phyloP scores from a whole-genome alignment of 306 rosid species.

The Abrus precatorius region DNA sequence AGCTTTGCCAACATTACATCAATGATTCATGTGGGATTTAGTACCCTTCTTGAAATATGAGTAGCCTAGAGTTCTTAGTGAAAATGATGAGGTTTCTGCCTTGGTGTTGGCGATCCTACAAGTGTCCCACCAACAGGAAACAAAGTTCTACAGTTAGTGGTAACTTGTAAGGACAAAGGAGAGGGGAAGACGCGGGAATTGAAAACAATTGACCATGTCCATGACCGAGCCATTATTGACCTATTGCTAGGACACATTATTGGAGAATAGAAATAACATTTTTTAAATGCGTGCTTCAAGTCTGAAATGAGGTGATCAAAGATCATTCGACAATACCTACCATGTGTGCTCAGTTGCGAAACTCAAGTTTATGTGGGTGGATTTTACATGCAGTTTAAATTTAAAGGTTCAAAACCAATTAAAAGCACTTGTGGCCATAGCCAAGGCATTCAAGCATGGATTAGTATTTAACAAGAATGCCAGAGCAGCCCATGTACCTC shows the following conservation, averaged over 20 bases:
- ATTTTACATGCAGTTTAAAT: neutral
- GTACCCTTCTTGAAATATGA: conserved; percentile 47
- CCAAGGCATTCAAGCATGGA: neutral
- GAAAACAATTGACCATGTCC: conserved; percentile 22
- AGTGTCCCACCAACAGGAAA: conserved; percentile 48
- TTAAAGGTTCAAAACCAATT: neutral
- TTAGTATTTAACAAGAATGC: neutral
- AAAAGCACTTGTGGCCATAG: neutral
- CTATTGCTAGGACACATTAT: conserved; percentile 23
- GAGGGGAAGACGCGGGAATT: conserved; percentile 19
- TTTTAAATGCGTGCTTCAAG: neutral
- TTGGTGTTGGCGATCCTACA: conserved; percentile 41
- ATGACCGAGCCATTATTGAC: neutral
- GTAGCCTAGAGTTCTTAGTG: conserved; percentile 47
- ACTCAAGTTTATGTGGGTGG: neutral
- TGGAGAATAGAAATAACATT: neutral
- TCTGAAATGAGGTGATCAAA: neutral
- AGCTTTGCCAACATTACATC: conserved; percentile 26
- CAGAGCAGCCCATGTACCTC: neutral
- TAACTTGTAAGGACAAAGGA: conserved; percentile 33
- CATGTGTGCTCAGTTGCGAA: neutral
- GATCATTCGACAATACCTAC: neutral
- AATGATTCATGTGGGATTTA: conserved; percentile 37
- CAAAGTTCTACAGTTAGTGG: conserved; percentile 22
- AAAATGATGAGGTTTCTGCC: conserved; percentile 49